phyloP scores from a whole-genome alignment of 345 rosid genomes.

The Heritiera littoralis region DNA sequence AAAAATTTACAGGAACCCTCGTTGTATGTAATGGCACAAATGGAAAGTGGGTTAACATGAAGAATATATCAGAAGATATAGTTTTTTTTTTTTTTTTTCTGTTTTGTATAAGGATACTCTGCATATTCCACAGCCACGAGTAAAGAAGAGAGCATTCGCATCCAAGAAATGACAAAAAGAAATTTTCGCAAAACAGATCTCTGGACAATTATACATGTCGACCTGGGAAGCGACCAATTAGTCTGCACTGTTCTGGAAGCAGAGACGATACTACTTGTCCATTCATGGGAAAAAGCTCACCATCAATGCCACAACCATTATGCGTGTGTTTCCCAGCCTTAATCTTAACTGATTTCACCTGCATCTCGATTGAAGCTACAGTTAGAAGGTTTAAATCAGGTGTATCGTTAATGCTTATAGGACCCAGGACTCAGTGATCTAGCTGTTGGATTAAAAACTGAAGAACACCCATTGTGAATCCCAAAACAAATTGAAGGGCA shows the following conservation, averaged over 20 bases:
- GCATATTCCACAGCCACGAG: slow-evolving; percentile 16
- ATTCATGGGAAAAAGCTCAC: slow-evolving; percentile 78
- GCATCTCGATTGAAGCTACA: slow-evolving; percentile 25
- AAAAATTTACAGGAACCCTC: slow-evolving; percentile 37
- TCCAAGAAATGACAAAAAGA: slow-evolving; percentile 16
- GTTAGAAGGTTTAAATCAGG: slow-evolving; percentile 5
- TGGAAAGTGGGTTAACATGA: slow-evolving; percentile 24
- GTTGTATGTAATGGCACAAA: slow-evolving; percentile 32
- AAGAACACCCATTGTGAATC: neutral
- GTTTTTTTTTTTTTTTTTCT: neutral
- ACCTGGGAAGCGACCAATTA: slow-evolving; percentile 66
- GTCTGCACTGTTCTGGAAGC: slow-evolving; percentile 94
- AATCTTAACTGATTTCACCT: slow-evolving; percentile 94
- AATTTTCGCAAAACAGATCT: neutral
- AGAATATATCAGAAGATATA: neutral
- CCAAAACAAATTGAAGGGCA: neutral
- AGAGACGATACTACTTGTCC: slow-evolving; percentile 81
- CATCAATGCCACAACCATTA: slow-evolving; percentile 90
- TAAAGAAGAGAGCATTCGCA: neutral
- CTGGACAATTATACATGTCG: slow-evolving; percentile 38
- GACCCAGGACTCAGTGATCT: neutral
- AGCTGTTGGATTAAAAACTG: neutral
- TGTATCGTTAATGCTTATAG: neutral
- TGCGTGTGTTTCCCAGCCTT: slow-evolving; percentile 76
- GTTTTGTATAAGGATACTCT: slow-evolving; percentile 9